Conservation (phyloP, 2,329 filamentous ascomycete species). For the Didymella pomorum region DNA sequence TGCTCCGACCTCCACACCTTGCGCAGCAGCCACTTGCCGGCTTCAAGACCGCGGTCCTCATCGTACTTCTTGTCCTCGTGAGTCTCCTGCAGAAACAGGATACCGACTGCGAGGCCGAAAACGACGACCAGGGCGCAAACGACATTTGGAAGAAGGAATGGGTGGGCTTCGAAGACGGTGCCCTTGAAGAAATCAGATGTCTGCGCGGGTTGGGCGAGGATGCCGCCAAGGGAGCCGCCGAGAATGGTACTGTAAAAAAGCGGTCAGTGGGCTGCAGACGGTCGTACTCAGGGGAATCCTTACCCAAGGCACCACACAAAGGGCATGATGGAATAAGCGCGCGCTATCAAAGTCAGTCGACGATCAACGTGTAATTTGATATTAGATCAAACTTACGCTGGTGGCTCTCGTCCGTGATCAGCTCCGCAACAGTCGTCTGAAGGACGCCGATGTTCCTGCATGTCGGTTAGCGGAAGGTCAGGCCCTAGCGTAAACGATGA, state of each 20-base stretch:
- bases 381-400: constrained; percentile 69
- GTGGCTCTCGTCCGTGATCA: constrained; percentile 91
- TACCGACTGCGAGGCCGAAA: constrained; percentile 77
- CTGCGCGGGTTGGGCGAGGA: constrained; percentile 84
- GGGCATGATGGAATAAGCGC: constrained; percentile 96
- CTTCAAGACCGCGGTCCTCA: constrained; percentile 77
- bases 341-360: constrained; percentile 63
- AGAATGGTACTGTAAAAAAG: constrained; percentile 75
- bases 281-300: constrained; percentile 34
- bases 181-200: constrained; percentile 83
- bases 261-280: constrained; percentile 32
- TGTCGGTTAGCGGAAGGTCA: constrained; percentile 42
- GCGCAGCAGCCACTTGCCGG: constrained; percentile 73
- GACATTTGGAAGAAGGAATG: constrained; percentile 92
- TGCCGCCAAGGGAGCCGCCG: constrained; percentile 89
- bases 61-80: constrained; percentile 81
- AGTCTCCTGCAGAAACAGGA: constrained; percentile 93
- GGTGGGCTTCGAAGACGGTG: constrained; percentile 84
- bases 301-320: constrained; percentile 96
- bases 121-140: constrained; percentile 83
- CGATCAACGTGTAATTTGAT: constrained; percentile 14
- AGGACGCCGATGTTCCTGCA: constrained; percentile 89
- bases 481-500: constrained; percentile 36
- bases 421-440: constrained; percentile 92
- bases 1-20: constrained; percentile 41